Evolutionary conservation across 345 rosid genomes (phyloP), one percentile per base, ranked within the genome.

Genomic region (Salix koriyanagi): DNA sequence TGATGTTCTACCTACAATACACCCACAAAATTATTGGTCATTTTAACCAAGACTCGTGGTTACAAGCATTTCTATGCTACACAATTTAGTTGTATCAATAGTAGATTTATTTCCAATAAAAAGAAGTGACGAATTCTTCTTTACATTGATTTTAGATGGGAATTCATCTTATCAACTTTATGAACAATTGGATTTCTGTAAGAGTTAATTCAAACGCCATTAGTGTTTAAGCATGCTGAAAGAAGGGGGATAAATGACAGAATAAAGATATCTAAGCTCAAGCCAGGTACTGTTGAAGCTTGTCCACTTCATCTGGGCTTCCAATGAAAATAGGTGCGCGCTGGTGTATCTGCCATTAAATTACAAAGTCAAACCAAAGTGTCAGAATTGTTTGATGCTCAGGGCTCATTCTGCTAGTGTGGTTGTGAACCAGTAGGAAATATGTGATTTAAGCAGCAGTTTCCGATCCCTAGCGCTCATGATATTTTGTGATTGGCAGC

Each of bases 231-330:
- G 21, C 72, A 69, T 25, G 50, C 54, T 69, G 36, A 13, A 41
- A 52, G 23, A 19, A 18, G n/a, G 58, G n/a, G n/a, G 21, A 52
- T 52, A 19, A 52, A 52, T 2, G 23, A 19, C n/a, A 21, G 21
- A 70, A 56, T 46, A 4, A 39, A 58, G 32, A 72, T 19, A 52
- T 48, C 32, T 28, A 30, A 37, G 13, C 73, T 82, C 80, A 86
- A 75, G 81, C 80, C 71, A 84, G 56, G 77, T 34, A 84, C 77
- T 76, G 44, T 15, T 70, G 84, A 44, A 88, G 72, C 69, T 80
- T 82, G 64, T 76, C 78, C 28, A 76, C 82, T 82, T 87, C 83
- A 68, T 74, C 83, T 34, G 81, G 77, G 80, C 86, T 87, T 67
- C 86, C 85, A 73, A 78, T 76, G 66, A 75, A 78, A 61, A 84